phyloP scores from a whole-genome alignment of 306 rosid species.

The Trifolium fragiferum region DNA sequence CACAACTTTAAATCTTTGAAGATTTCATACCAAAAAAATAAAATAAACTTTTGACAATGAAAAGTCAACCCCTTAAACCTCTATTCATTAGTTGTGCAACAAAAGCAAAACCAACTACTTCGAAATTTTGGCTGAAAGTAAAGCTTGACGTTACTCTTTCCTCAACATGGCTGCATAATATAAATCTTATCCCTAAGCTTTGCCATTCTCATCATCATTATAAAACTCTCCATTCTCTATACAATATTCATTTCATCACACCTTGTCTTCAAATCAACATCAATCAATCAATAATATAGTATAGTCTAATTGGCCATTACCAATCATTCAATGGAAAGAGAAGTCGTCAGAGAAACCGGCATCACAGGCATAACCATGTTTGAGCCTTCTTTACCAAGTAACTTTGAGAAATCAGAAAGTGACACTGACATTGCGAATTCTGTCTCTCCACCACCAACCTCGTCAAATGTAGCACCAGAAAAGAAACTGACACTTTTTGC shows the following conservation, averaged over 20 bases:
- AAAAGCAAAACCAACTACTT: conserved; percentile 44
- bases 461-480: conserved; percentile 63
- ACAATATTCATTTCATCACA: background rate
- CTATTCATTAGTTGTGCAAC: conserved; percentile 2
- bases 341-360: conserved; percentile 2
- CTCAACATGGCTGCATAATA: conserved; percentile 36
- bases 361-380: conserved; percentile 57
- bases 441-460: conserved; percentile 28
- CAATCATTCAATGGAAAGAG: conserved; percentile 41
- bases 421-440: conserved; percentile 26
- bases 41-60: background rate
- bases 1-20: too few relatives aligned
- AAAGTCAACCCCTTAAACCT: conserved; percentile 30
- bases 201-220: conserved; percentile 20
- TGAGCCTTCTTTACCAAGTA: conserved; percentile 48
- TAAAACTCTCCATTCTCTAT: conserved; percentile 27
- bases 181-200: conserved; percentile 60
- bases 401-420: conserved; percentile 56
- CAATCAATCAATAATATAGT: background rate
- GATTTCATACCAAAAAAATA: too few relatives aligned
- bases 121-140: conserved; percentile 40
- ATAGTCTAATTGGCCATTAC: background rate
- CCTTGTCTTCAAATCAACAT: conserved; percentile 13
- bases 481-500: conserved; percentile 90
- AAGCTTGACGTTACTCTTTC: conserved; percentile 53